Evolutionary conservation across 2,329 filamentous ascomycete species (phyloP).

Genomic region (Zymoseptoria crescenta): DNA sequence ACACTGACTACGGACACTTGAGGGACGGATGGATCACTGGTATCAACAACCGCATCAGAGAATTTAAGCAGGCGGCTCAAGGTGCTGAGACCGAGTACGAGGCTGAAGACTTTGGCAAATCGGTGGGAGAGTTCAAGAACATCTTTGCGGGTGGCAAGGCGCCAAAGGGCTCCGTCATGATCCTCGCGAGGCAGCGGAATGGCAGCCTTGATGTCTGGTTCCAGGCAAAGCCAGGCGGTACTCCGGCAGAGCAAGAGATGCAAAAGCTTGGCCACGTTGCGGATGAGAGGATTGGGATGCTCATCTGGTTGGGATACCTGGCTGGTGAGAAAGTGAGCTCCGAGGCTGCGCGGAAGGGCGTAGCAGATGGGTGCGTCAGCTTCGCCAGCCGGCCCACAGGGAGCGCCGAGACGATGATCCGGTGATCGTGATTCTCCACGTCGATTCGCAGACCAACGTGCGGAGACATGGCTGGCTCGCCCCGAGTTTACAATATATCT

Average conservation of each 20-base stretch:
- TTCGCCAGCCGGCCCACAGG: constrained; percentile 84
- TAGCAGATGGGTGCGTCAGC: constrained; percentile 80
- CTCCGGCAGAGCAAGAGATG: constrained; percentile 31
- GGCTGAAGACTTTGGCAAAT: constrained; percentile 67
- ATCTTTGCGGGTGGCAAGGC: constrained; percentile 73
- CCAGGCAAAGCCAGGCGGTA: constrained; percentile 41
- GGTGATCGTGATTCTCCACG: background rate
- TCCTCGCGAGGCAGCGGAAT: constrained; percentile 58
- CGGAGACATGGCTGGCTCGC: background rate
- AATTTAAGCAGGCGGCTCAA: constrained; percentile 38
- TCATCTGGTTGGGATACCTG: constrained; percentile 86
- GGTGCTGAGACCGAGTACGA: constrained; percentile 44
- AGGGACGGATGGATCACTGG: constrained; percentile 85
- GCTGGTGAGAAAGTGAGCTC: constrained; percentile 81
- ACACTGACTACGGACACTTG: constrained; percentile 89
- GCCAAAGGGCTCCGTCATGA: constrained; percentile 69
- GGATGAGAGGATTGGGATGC: constrained; percentile 72
- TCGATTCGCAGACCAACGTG: background rate
- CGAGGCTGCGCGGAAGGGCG: constrained; percentile 68
- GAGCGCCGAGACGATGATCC: constrained; percentile 72
- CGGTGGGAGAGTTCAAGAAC: constrained; percentile 69
- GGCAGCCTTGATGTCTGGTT: constrained; percentile 64
- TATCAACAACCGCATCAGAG: constrained; percentile 64
- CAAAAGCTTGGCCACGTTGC: constrained; percentile 60
- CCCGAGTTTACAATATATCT: background rate